Evolutionary conservation across 768 basidiomycete species (phyloP).

Genomic region (Termitomyces sp.): DNA sequence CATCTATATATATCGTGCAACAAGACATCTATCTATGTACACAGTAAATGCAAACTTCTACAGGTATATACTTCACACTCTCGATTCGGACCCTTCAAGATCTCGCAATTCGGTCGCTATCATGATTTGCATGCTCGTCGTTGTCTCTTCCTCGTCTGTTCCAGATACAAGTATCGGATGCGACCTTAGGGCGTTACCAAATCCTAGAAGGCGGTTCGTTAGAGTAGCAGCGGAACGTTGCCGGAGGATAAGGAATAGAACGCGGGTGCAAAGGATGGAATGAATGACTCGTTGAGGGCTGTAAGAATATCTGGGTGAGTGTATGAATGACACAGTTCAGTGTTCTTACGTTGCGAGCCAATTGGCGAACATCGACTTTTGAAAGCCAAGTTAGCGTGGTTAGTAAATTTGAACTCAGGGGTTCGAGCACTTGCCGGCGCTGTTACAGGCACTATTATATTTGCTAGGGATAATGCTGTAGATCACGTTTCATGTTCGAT

Average conservation of each 20-base stretch:
- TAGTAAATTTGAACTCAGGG: neutral
- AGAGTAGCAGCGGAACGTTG: conserved; percentile 18
- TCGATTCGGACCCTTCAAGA: neutral
- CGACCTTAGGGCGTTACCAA: neutral
- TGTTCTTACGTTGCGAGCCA: conserved; percentile 35
- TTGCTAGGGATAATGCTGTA: conserved; percentile 31
- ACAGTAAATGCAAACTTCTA: neutral
- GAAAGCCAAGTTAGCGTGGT: neutral
- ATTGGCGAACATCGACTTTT: conserved; percentile 29
- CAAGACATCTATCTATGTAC: neutral
- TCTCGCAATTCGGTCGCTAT: neutral
- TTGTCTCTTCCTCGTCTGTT: conserved; percentile 15
- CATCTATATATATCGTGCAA: no score
- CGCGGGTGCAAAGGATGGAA: conserved; percentile 34
- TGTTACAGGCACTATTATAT: conserved; percentile 31
- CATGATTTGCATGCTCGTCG: conserved; percentile 4
- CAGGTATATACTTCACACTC: neutral
- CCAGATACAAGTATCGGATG: conserved; percentile 17
- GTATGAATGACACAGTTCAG: neutral
- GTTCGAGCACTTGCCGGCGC: conserved; percentile 22
- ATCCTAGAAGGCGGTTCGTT: conserved; percentile 11
- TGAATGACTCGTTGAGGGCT: conserved; percentile 40
- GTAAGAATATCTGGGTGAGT: neutral
- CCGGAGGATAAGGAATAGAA: conserved; percentile 33
- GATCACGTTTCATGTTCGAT: neutral